Evolutionary conservation across 345 rosid species (phyloP).

Genomic region (Corymbia maculata): DNA sequence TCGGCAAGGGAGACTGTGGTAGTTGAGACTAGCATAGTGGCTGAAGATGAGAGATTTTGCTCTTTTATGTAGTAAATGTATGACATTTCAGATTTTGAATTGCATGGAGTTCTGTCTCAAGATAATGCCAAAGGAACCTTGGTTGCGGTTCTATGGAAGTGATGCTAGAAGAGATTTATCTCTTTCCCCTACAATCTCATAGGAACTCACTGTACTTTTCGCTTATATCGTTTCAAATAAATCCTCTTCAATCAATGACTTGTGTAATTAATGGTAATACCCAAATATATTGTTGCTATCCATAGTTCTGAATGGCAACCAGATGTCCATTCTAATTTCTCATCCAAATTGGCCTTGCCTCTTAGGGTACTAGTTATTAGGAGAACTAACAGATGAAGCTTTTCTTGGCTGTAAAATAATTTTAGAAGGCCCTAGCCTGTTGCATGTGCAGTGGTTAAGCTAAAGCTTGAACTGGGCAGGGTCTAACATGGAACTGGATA

Average conservation of each 20-base stretch:
- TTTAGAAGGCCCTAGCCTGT: neutral
- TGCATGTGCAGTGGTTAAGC: neutral
- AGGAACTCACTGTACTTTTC: neutral
- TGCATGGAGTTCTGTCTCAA: neutral
- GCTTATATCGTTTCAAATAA: neutral
- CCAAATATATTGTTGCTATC: neutral
- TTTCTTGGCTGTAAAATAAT: neutral
- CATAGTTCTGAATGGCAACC: neutral
- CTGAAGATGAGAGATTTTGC: neutral
- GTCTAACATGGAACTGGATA: neutral
- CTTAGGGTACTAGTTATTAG: neutral
- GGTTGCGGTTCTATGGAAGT: neutral
- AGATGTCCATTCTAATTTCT: neutral
- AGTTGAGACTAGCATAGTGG: neutral
- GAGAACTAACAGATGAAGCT: neutral
- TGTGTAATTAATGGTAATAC: neutral
- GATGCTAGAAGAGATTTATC: neutral
- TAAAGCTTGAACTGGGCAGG: neutral
- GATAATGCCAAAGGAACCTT: neutral
- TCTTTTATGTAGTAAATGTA: neutral
- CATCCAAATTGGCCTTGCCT: neutral
- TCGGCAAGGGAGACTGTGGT: neutral
- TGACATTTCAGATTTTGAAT: neutral
- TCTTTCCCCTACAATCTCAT: neutral
- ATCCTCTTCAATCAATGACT: neutral